Percentiles rank a stretch among this genome's conserved stretches.
These are phyloP conservation scores for Oryza officinalis DNA, from an alignment of 176 grass and related monocot species.

Conservation along the genomic window DNA sequence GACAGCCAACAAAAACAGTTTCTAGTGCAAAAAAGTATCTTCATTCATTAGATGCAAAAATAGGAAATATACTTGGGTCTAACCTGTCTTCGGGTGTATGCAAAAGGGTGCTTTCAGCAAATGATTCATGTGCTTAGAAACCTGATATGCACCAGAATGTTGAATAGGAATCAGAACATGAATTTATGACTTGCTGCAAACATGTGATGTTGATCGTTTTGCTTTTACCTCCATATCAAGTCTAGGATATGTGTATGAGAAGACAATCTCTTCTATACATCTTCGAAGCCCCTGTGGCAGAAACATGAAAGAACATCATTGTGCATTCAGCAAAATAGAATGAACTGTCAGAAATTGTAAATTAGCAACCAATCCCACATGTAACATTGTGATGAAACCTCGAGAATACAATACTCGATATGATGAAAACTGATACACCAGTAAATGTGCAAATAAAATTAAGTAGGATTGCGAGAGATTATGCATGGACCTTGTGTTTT, in stretches of 20 bases:
- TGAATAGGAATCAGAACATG: conserved; percentile 17
- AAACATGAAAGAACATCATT: conserved; percentile 32
- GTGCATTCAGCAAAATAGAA: conserved; percentile 7
- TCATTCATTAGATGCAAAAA: neutral
- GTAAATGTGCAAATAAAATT: neutral
- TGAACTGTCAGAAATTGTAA: conserved; percentile 17
- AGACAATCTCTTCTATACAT: conserved; percentile 95
- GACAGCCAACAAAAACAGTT: neutral
- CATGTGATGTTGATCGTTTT: neutral
- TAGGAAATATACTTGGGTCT: neutral
- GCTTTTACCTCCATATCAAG: conserved; percentile 86
- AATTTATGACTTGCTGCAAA: neutral
- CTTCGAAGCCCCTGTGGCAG: conserved; percentile 60
- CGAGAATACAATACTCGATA: neutral
- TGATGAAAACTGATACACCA: neutral
- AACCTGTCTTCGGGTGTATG: conserved; percentile 93
- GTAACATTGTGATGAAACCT: neutral
- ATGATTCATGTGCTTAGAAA: conserved; percentile 31
- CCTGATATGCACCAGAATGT: neutral
- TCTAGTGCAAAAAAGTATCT: neutral
- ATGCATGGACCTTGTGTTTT: conserved; percentile 76
- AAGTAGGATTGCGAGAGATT: neutral
- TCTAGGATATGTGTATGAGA: conserved; percentile 96
- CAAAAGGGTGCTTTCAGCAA: conserved; percentile 96
- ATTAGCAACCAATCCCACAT: conserved; percentile 3